Conservation (phyloP, 352 stramenopile genomes). For the Bremia lactucae region DNA sequence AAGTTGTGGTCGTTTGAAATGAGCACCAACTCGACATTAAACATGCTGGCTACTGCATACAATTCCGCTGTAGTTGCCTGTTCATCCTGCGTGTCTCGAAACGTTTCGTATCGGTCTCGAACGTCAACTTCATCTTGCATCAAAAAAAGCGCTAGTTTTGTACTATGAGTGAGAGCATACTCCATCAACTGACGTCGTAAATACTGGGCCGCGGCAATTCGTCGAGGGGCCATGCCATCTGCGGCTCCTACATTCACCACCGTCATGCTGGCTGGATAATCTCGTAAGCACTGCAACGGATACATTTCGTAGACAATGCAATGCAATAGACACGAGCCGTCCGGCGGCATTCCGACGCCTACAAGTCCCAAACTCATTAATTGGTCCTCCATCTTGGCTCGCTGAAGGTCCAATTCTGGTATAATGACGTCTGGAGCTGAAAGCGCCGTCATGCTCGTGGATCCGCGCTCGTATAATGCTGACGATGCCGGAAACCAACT, state of each 20-base stretch:
- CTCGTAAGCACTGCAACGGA: conserved; percentile 56
- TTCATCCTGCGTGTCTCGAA: conserved; percentile 58
- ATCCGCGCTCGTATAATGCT: neutral
- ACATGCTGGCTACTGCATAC: conserved; percentile 72
- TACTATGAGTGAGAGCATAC: conserved; percentile 58
- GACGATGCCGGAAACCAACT: conserved; percentile 54
- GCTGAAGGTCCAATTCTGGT: conserved; percentile 60
- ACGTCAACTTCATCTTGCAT: conserved; percentile 69
- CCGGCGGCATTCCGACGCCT: conserved; percentile 70
- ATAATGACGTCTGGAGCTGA: conserved; percentile 45
- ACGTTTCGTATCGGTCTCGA: conserved; percentile 56
- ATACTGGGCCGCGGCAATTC: conserved; percentile 51
- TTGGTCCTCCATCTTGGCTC: conserved; percentile 67
- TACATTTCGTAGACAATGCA: conserved; percentile 84
- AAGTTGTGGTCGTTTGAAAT: conserved; percentile 78
- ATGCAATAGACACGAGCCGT: conserved; percentile 74
- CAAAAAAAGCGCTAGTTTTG: conserved; percentile 43
- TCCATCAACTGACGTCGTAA: conserved; percentile 62
- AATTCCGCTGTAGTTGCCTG: conserved; percentile 72
- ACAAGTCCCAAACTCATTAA: conserved; percentile 47
- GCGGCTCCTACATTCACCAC: conserved; percentile 74
- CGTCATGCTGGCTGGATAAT: conserved; percentile 62
- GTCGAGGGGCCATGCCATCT: conserved; percentile 62
- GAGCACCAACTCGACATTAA: conserved; percentile 70
- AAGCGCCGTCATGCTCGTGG: neutral